Base-by-base conservation (phyloP, 2,329 filamentous ascomycete genomes). In the Fusarium hostae region DNA sequence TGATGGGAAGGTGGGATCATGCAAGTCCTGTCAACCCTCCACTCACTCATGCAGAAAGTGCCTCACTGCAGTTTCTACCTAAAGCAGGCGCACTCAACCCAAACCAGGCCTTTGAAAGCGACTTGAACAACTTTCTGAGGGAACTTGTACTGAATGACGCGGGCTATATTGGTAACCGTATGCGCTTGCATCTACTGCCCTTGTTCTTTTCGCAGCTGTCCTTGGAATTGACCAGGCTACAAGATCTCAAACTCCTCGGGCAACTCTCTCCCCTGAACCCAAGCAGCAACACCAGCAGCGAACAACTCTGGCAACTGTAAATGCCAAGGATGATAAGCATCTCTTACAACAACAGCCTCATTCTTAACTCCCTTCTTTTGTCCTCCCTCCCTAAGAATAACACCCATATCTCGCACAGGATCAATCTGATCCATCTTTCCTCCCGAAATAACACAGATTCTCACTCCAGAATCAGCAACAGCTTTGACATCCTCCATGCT, bases 281-380 rank as follows among this genome's bases (percentile, higher is more conserved):
- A 72, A 43, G 59, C 64, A 45, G 3, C 11, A n/a, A 71, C 20
- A 3, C 69, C 69, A 32, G 41, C 32, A 22, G 68, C 63, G 57
- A 71, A 72, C 18, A 72, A 18, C 13, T 57, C 59, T 9, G 69
- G 68, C 9, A 71, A 26, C 4, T 72, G 69, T 15, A 72, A 45
- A 39, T 72, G 68, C 69, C 69, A 72, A 2, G 68, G 69, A 11
- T 72, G 68, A 59, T 52, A 72, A 0, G 69, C 69, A 39, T 43
- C n/a, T 0, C 40, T 63, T n/a, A 72, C 68, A 24, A 72, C 68
- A 6, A 62, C 32, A 15, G 69, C 68, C 20, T 65, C 43, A 8
- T 68, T 71, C 20, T 32, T 3, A 3, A 64, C 28, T 9, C 52
- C 52, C 6, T 13, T 54, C 16, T 34, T 24, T 9, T 39, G 1